Conservation (phyloP, 192 early-diverging fungal species). For the Coemansia sp. region DNA sequence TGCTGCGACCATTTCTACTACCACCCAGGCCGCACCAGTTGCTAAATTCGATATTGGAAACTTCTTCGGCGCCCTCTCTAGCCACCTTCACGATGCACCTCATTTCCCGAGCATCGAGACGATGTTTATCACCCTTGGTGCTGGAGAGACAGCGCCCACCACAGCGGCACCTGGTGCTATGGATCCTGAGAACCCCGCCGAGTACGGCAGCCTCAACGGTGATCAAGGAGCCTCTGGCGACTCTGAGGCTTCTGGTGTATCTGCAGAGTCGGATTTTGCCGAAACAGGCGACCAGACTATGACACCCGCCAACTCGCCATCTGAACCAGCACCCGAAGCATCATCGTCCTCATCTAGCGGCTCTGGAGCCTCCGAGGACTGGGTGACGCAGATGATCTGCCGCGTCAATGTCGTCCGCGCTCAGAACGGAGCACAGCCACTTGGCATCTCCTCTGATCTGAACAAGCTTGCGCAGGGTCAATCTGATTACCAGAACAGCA, state of each 20-base stretch:
- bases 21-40: conserved; percentile 28
- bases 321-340: not conserved
- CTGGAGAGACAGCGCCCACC: conserved; percentile 5
- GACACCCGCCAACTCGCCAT: not conserved
- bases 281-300: not conserved
- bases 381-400: conserved; percentile 46
- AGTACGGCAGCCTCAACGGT: not conserved
- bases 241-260: not conserved
- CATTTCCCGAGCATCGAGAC: conserved; percentile 11
- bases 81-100: conserved; percentile 2
- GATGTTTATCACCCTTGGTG: conserved; percentile 15
- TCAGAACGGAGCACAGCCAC: conserved; percentile 23
- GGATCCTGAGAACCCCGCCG: conserved; percentile 2
- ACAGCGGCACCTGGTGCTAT: not conserved
- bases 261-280: not conserved
- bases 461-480: conserved; percentile 41
- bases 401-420: conserved; percentile 44
- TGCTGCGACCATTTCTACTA: conserved; percentile 16
- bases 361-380: conserved; percentile 17
- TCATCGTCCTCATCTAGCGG: conserved; percentile 9
- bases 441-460: conserved; percentile 33
- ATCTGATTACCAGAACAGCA: conserved; percentile 50
- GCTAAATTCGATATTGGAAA: not conserved
- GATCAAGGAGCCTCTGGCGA: not conserved
- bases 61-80: not conserved